Percentiles rank a stretch among this genome's conserved stretches.
Evolutionary conservation across 2,329 filamentous ascomycete species (phyloP).

Genomic region (Aspergillus sp.): DNA sequence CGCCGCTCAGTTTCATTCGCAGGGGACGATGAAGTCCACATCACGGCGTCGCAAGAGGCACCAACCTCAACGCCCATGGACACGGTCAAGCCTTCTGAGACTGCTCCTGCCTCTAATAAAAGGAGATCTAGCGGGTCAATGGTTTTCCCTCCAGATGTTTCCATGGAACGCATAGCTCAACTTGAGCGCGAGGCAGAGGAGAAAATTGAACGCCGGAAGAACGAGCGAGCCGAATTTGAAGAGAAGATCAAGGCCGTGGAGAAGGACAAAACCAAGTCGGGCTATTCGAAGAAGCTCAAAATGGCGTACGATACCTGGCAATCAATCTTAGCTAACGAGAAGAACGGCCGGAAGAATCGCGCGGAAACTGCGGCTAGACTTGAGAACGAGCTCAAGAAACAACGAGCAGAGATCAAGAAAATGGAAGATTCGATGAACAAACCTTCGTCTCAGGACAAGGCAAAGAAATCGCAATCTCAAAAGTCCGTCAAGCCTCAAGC

Average conservation of each 20-base stretch:
- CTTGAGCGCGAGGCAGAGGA: constrained; percentile 14
- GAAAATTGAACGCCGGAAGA: constrained; percentile 10
- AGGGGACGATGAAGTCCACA: constrained; percentile 19
- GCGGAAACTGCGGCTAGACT: background rate
- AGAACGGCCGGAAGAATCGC: background rate
- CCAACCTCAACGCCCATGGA: constrained; percentile 10
- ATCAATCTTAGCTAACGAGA: background rate
- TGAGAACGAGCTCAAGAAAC: background rate
- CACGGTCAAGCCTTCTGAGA: constrained; percentile 1
- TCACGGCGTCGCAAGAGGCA: constrained; percentile 6
- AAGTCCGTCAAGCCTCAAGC: background rate
- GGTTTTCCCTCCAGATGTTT: constrained; percentile 17
- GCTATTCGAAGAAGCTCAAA: constrained; percentile 8
- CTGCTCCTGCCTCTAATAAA: background rate
- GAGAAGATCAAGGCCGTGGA: constrained; percentile 13
- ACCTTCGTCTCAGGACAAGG: constrained; percentile 1
- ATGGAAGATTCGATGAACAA: constrained; percentile 11
- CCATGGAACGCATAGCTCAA: constrained; percentile 11
- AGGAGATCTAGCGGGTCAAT: constrained; percentile 9
- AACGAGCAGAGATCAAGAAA: constrained; percentile 11
- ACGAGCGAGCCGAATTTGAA: constrained; percentile 9
- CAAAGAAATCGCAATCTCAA: background rate
- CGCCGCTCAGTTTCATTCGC: constrained; percentile 30
- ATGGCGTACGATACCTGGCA: background rate
- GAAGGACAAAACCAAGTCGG: constrained; percentile 1